Evolutionary conservation across 2,329 filamentous ascomycete genomes (phyloP), one percentile per base, ranked within the genome.

Genomic region (Diaporthe sp.): DNA sequence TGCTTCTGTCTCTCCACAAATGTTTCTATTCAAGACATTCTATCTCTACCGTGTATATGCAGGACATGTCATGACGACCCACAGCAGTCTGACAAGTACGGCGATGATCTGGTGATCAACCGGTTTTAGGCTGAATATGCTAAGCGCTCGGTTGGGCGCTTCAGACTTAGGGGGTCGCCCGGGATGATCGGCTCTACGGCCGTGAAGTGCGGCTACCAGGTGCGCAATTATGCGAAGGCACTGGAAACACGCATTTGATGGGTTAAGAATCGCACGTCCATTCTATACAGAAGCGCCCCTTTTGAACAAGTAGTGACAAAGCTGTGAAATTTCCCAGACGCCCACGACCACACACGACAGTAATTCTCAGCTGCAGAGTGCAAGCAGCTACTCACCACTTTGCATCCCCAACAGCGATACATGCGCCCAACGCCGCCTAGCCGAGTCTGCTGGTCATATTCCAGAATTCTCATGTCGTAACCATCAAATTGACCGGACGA

Each of bases 11-110:
- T 69, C 46, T 59, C 68, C 68, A 37, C 68, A 59, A 37, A 65
- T 22, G 6, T 28, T 65, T 65, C 46, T 65, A 57, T 55, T 65
- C 46, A 15, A 6, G 34, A 65, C 13, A 34, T 55, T 55, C 9
- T 19, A 44, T 65, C 7, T 65, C 58, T 55, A 44, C 42, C 31
- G 25, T 65, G 34, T 34, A 34, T 25, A 53, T 46, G 46, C 46
- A 53, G 65, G 22, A 42, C 65, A 55, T 42, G 65, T 69, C 65
- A 69, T 69, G 49, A 55, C 13, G 65, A 22, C 34, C 65, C 46
- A 46, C 46, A 22, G 22, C 31, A 25, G 49, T 42, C 46, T 39
- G 65, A 55, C 65, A 55, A 10, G 49, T 69, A 28, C 65, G 44
- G 31, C 42, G 28, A 39, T 62, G 57, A 55, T 65, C 58, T 28